Evolutionary conservation across 495 filamentous ascomycete species (phyloP).

Genomic region (Friedmanniomyces simplex): DNA sequence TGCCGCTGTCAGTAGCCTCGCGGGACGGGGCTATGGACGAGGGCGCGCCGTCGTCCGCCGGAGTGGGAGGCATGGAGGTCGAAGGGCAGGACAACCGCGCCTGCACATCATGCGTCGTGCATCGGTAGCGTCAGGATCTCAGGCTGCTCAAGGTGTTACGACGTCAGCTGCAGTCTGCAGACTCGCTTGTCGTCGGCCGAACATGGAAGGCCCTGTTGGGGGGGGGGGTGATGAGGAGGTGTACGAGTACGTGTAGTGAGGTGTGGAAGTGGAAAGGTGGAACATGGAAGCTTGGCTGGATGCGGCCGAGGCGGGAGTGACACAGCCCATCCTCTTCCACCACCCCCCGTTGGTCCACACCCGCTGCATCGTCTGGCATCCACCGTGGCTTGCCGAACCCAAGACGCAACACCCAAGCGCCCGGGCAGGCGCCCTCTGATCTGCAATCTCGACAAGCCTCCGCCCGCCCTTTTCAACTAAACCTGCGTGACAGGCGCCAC

Average conservation of each 20-base stretch:
- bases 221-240: too few relatives aligned
- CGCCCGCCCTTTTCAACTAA: not conserved
- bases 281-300: too few relatives aligned
- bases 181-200: not conserved
- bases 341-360: not conserved
- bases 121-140: too few relatives aligned
- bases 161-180: not conserved
- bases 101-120: too few relatives aligned
- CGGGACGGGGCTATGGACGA: not conserved
- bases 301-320: too few relatives aligned
- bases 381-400: not conserved
- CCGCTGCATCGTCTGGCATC: not conserved
- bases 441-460: not conserved
- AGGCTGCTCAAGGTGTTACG: not conserved
- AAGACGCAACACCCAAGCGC: not conserved
- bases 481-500: not conserved
- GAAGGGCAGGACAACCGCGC: not conserved
- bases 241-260: too few relatives aligned
- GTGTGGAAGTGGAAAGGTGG: too few relatives aligned
- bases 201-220: too few relatives aligned
- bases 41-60: not conserved
- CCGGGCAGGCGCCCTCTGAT: not conserved
- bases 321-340: not conserved
- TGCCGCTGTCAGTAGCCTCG: not conserved
- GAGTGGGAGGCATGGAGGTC: not conserved